Conservation (phyloP, 148 eudicot species). For the Rhododendron ovatum region DNA sequence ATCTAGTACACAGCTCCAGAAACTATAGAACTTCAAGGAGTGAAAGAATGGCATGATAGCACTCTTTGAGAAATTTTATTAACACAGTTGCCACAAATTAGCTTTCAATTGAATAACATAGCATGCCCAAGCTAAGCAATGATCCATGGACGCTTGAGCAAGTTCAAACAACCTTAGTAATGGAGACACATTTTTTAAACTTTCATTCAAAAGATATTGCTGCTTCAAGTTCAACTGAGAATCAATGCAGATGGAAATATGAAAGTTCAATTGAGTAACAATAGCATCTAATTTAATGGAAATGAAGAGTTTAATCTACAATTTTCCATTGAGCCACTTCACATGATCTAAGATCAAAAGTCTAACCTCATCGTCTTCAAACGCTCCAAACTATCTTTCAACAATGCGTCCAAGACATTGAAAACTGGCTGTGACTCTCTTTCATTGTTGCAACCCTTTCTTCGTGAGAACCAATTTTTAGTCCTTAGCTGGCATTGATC, state of each 20-base stretch:
- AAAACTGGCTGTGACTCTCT: constrained; percentile 41
- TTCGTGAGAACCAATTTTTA: constrained; percentile 21
- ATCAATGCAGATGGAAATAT: background rate
- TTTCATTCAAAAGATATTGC: background rate
- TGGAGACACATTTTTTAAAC: background rate
- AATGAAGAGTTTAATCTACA: background rate
- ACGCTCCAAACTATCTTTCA: constrained; percentile 61
- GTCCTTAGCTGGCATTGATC: constrained; percentile 26
- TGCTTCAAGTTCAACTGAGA: background rate
- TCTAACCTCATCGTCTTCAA: constrained; percentile 51
- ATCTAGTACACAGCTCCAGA: background rate
- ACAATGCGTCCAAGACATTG: constrained; percentile 52
- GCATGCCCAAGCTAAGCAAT: background rate
- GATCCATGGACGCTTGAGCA: background rate
- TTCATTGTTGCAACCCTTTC: constrained; percentile 22
- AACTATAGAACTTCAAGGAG: background rate
- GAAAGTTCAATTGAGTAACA: background rate
- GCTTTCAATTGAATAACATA: background rate
- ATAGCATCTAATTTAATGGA: background rate
- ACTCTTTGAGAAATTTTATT: background rate
- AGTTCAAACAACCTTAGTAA: background rate
- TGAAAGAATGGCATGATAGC: background rate
- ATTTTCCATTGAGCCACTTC: background rate
- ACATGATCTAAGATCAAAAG: background rate
- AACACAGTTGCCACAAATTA: background rate